These are phyloP conservation scores for Vitis amurensis DNA, from an alignment of 164 flowering plant species.

Conservation along the genomic window DNA sequence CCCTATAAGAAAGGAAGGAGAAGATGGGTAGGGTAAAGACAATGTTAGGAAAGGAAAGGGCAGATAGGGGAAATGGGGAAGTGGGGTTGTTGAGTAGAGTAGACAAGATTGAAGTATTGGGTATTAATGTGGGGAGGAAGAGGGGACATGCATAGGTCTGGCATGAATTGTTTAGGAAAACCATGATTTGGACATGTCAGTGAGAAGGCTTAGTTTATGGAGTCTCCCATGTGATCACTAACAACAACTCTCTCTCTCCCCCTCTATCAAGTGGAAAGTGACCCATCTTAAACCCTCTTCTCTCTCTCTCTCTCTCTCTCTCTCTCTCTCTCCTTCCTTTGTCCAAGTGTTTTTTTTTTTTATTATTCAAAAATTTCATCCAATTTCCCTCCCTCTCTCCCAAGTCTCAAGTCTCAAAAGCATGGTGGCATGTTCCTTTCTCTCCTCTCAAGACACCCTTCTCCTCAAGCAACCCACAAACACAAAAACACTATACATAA, in stretches of 20 bases:
- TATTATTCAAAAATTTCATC: neutral
- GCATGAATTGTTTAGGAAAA: slow-evolving; percentile 34
- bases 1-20: too few relatives aligned
- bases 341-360: neutral
- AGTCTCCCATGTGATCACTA: slow-evolving; percentile 37
- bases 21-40: too few relatives aligned
- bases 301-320: neutral
- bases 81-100: neutral
- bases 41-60: neutral
- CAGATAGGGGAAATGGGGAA: neutral
- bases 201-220: slow-evolving; percentile 20
- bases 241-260: slow-evolving; percentile 20
- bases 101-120: slow-evolving; percentile 7
- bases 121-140: slow-evolving; percentile 11
- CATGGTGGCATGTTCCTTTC: slow-evolving; percentile 36
- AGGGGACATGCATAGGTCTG: slow-evolving; percentile 36
- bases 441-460: slow-evolving; percentile 41
- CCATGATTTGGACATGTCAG: slow-evolving; percentile 46
- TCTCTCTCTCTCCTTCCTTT: neutral
- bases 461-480: slow-evolving; percentile 27
- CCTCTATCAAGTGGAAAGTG: slow-evolving; percentile 30
- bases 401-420: slow-evolving; percentile 12
- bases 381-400: neutral
- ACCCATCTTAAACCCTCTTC: slow-evolving; percentile 12
- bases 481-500: slow-evolving; percentile 2